Evolutionary conservation across 129 eudicot genomes (phyloP), one percentile per base, ranked within the genome.

Genomic region (Flaveria bidentis): DNA sequence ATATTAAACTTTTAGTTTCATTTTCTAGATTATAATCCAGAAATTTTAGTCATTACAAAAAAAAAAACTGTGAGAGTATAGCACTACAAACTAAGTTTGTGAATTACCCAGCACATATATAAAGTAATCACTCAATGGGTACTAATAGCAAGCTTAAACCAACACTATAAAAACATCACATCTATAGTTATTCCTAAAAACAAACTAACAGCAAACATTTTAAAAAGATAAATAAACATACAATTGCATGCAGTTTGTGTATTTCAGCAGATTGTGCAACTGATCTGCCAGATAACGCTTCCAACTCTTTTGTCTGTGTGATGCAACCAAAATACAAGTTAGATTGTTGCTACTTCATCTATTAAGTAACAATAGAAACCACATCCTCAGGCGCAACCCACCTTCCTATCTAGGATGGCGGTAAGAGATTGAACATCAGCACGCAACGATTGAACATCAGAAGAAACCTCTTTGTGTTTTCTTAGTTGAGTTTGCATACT

Each of bases 341-440:
- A 10, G 68, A 61, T 18, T 62, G 1, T 56, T 44, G 41, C 60
- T 44, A 28, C 45, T 42, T 58, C 7, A 57, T 60, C 33, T 50
- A 71, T 64, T 53, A 5, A 41, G 53, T 7, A 66, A 61, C 41
- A 69, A 11, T 61, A 39, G 46, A 69, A 52, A 12, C 18, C 9
- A 76, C 1, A 17, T 49, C 65, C 9, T 47, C 67, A 41, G 72
- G 69, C 6, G 55, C 33, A 20, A 39, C 85, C 49, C 17, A 91
- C 98, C 97, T 89, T 94, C 64, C 86, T 80, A 57, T 83, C 83
- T 53, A 94, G 84, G 76, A 91, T 79, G 69, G 61, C 72, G 58
- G 90, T 76, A 68, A 94, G 88, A 51, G 92, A 91, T 68, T 87
- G 91, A 16, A 94, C 97, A 82, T 87, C 84, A 81, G 98, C 98